Evolutionary conservation across 257 asterid species (phyloP), one percentile per base, ranked within the genome.

Genomic region (Echites panduratus): DNA sequence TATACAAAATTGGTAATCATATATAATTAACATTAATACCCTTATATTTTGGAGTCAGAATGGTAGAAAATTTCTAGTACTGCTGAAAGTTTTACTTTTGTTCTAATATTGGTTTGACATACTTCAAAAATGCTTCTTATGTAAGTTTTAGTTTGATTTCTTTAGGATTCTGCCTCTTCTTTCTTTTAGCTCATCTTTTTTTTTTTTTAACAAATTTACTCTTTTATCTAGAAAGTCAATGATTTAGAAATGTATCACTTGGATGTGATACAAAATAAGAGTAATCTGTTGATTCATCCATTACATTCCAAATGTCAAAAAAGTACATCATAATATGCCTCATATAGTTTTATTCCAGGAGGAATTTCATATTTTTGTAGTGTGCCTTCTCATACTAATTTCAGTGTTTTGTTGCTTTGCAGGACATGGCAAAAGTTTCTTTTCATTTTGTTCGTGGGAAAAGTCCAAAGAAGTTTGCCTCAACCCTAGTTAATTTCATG

Each of bases 401-500:
- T 64, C 44, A 68, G 27, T 70, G 41, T 72, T 32, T 78, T 80
- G 73, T 65, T 77, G 24, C 52, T 76, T 76, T 79, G 70, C 89
- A 94, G 98, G 99, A 94, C 79, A 89, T 91, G 97, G 88, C 87
- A 58, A 94, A 82, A 82, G 93, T 94, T 78, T 83, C 97, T 3
- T 89, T 87, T 83, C 96, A 94, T 84, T 94, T 87, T 81, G 90
- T 88, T 72, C 86, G 96, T 74, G 98, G 97, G 79, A 94, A 88
- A 75, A 84, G 83, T 82, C 91, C 90, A 5, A 85, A 86, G 87
- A 88, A 89, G 80, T 91, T 94, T 84, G 97, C 96, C 70, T 85
- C 90, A 54, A 87, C 92, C 72, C 87, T 94, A 62, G 89, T 87
- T 77, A 86, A 85, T 88, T 94, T 94, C 88, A 87, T 87, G 96